Base-by-base conservation (phyloP, 768 basidiomycete genomes). In the Rhodotorula sphaerocarpa region DNA sequence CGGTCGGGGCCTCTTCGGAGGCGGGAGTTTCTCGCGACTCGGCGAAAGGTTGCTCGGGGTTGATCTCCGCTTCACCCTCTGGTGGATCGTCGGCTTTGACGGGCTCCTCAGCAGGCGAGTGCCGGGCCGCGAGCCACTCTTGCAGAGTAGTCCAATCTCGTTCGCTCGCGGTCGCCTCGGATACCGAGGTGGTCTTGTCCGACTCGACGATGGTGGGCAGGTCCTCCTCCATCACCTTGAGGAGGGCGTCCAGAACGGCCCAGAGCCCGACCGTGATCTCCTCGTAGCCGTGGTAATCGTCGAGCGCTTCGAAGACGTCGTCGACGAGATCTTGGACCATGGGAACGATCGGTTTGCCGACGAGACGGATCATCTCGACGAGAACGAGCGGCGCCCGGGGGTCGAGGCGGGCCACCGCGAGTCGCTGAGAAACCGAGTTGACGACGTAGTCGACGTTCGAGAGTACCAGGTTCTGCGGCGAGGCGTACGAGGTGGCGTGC, bases 371-470 rank as follows among this genome's bases (percentile, higher is more conserved):
- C 73, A 96, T 83, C 31, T 91, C 77, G 20, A 83, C 82, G 27
- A 99, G 79, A 10, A 97, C 91, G 66, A 88, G 86, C 14, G 92
- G 87, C 0, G 93, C 93, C 39, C 87, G 84, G 3, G 88, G 80
- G 65, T 93, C 90, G 15, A 97, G 80, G 80, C 87, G 85, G 2
- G 71, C 23, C 23, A 83, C 81, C 16, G 85, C 84, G 30, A 99
- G 80, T 31, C 87, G 82, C 27, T 89, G 85, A 4, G 90, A 88
- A 21, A 93, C 85, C 3, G 87, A 83, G 70, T 96, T 90, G 58
- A 99, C 82, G 14, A 90, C 86, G 73, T 99, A 97, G 75, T 99
- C 93, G 69, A 93, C 93, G 75, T 99, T 95, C 27, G 92, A 86
- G 43, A 96, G 80, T 9, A 99, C 79, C 31, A 97, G 79, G 71